Evolutionary conservation across 2,329 filamentous ascomycete species (phyloP).

Genomic region (Colletotrichum musicola): DNA sequence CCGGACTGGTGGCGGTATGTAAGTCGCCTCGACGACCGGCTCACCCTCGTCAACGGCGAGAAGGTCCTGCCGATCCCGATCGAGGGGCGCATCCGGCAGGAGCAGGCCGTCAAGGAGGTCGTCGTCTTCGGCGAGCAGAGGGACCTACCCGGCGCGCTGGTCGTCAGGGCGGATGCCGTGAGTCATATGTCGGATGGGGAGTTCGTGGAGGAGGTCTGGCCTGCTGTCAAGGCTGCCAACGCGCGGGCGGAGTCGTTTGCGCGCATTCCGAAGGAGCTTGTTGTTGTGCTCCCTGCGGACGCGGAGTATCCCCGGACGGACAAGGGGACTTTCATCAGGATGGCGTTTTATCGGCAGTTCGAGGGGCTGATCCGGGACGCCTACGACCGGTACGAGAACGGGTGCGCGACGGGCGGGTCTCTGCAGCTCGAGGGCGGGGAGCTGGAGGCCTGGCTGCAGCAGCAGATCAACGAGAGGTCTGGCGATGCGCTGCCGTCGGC

Average conservation of each 20-base stretch:
- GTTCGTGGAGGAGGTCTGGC: slow-evolving; percentile 48
- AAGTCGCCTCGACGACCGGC: slow-evolving; percentile 52
- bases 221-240: slow-evolving; percentile 48
- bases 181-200: slow-evolving; percentile 46
- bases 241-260: slow-evolving; percentile 55
- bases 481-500: background rate
- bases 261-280: slow-evolving; percentile 56
- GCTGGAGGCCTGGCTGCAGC: slow-evolving; percentile 42
- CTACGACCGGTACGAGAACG: slow-evolving; percentile 7
- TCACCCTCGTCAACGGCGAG: slow-evolving; percentile 54
- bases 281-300: slow-evolving; percentile 48
- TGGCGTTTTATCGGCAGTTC: slow-evolving; percentile 53
- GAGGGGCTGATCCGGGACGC: slow-evolving; percentile 46
- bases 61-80: slow-evolving; percentile 53
- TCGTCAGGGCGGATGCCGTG: slow-evolving; percentile 46
- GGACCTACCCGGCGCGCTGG: slow-evolving; percentile 47
- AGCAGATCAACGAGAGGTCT: background rate
- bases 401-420: slow-evolving; percentile 40
- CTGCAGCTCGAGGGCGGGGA: slow-evolving; percentile 40
- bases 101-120: slow-evolving; percentile 48
- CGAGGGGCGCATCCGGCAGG: slow-evolving; percentile 50
- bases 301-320: slow-evolving; percentile 56
- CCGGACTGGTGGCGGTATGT: slow-evolving; percentile 54
- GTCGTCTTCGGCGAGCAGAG: slow-evolving; percentile 50
- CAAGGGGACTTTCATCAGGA: slow-evolving; percentile 60